Evolutionary conservation across 176 grass and related monocot genomes (phyloP).

Genomic region (Oryza officinalis): DNA sequence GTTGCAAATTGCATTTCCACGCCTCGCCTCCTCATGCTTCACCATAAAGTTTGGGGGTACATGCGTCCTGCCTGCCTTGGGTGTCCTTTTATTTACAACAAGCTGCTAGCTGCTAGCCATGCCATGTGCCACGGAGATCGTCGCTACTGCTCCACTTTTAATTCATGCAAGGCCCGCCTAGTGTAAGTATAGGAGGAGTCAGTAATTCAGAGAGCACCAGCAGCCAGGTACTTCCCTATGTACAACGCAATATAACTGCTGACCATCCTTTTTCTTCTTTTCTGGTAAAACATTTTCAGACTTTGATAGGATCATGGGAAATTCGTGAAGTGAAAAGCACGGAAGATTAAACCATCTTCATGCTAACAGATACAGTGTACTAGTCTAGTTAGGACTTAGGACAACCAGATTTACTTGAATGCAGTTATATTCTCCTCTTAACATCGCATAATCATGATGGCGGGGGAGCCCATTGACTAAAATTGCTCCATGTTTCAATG

Average conservation of each 20-base stretch:
- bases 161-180: conserved; percentile 17
- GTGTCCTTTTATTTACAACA: neutral
- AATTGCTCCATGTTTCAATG: neutral
- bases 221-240: neutral
- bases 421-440: too few species aligned
- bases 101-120: neutral
- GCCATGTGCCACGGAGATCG: neutral
- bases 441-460: too few species aligned
- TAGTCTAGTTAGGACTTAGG: too few species aligned
- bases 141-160: neutral
- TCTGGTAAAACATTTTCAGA: neutral
- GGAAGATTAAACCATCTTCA: neutral
- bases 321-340: neutral
- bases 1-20: neutral
- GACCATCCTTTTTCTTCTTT: neutral
- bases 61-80: neutral
- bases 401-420: too few species aligned
- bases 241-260: neutral
- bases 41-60: conserved; percentile 26
- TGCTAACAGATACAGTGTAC: too few species aligned
- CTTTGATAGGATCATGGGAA: neutral
- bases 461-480: neutral
- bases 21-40: conserved; percentile 16
- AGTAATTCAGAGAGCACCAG: conserved; percentile 23
- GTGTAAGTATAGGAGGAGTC: neutral